These are phyloP conservation scores for Mortierella sp. DNA, from an alignment of 371 early-diverging fungal genomes.

Conservation along the genomic window DNA sequence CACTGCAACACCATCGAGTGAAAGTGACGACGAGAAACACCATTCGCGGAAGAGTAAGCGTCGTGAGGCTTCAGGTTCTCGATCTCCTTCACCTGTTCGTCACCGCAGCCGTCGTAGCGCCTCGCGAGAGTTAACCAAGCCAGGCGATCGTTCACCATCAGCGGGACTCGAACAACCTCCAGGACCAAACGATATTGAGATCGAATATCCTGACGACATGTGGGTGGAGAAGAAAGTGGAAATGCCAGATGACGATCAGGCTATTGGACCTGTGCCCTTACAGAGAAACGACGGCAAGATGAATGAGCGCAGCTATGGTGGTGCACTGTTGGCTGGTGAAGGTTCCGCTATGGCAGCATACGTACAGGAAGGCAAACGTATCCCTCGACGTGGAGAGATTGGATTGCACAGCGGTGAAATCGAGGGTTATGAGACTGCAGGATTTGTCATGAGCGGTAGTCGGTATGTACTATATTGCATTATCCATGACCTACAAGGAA, in stretches of 20 bases:
- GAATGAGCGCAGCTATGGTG: slow-evolving; percentile 80
- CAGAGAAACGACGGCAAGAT: slow-evolving; percentile 60
- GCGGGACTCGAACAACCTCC: not conserved
- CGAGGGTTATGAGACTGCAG: slow-evolving; percentile 84
- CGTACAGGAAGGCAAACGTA: slow-evolving; percentile 93
- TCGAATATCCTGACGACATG: slow-evolving; percentile 62
- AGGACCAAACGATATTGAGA: slow-evolving; percentile 2
- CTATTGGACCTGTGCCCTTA: slow-evolving; percentile 72
- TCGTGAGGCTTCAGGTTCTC: slow-evolving; percentile 5
- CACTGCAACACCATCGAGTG: slow-evolving; percentile 13
- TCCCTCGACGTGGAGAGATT: slow-evolving; percentile 97
- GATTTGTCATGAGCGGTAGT: slow-evolving; percentile 96
- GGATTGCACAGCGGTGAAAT: slow-evolving; percentile 89
- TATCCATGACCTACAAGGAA: not conserved
- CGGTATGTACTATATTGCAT: slow-evolving; percentile 60
- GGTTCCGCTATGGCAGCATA: slow-evolving; percentile 88
- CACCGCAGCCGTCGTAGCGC: slow-evolving; percentile 8
- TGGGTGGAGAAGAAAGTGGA: slow-evolving; percentile 76
- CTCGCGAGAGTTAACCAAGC: not conserved
- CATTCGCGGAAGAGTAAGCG: slow-evolving; percentile 4
- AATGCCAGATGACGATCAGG: slow-evolving; percentile 67
- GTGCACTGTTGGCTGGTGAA: slow-evolving; percentile 82
- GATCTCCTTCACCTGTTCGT: not conserved
- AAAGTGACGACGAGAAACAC: slow-evolving; percentile 15
- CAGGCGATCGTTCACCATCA: not conserved